Evolutionary conservation across 345 rosid genomes (phyloP).

Genomic region (Streptanthus diversifolius): DNA sequence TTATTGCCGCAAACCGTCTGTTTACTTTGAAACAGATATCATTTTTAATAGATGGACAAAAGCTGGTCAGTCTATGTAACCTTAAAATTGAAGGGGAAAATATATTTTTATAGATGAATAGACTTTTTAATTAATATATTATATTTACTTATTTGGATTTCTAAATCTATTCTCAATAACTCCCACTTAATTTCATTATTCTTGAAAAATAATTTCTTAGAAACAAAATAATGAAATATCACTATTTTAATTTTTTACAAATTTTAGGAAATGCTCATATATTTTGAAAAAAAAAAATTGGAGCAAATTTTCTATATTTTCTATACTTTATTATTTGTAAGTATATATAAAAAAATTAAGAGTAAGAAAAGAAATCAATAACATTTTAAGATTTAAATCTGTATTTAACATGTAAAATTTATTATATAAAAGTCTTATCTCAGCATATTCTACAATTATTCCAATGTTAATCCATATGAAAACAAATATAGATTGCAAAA

Average conservation of each 20-base stretch:
- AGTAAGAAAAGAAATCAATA: not conserved
- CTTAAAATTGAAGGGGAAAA: not conserved
- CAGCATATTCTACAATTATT: constrained; percentile 10
- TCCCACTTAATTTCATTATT: too few species aligned
- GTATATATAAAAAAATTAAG: not conserved
- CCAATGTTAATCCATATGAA: not conserved
- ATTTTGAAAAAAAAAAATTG: not conserved
- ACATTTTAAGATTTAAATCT: too few species aligned
- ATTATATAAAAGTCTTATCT: not conserved
- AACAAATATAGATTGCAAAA: not conserved
- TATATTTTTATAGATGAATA: not conserved
- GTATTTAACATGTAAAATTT: not conserved
- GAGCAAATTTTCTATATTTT: not conserved
- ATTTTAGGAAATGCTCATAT: not conserved
- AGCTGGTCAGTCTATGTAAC: too few species aligned
- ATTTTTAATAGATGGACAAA: not conserved
- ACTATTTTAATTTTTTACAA: not conserved
- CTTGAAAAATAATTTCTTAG: not conserved
- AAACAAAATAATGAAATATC: not conserved
- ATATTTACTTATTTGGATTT: too few species aligned
- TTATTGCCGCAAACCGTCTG: not conserved
- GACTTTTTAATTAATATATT: not conserved
- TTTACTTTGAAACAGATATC: not conserved
- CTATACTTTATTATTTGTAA: not conserved
- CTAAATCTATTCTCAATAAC: too few species aligned